phyloP scores from a whole-genome alignment of 257 asterid genomes.

The Salvia miltiorrhiza region DNA sequence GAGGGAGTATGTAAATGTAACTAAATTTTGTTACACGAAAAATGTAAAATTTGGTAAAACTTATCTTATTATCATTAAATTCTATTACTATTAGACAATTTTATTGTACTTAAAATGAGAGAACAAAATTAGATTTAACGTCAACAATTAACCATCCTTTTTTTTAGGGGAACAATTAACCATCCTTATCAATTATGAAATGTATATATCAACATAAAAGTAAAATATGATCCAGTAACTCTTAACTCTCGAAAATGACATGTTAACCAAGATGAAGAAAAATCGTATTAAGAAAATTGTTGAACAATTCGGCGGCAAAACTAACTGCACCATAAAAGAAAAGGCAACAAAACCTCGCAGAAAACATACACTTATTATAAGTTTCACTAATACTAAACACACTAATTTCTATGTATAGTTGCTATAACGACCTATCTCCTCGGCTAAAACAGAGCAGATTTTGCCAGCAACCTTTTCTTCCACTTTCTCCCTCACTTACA shows the following conservation, averaged over 20 bases:
- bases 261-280: neutral
- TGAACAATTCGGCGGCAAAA: neutral
- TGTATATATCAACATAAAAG: too few species aligned
- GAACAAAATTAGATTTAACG: too few species aligned
- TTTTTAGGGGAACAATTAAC: too few species aligned
- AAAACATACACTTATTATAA: constrained; percentile 2
- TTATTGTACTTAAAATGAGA: too few species aligned
- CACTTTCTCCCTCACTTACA: constrained; percentile 12
- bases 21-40: too few species aligned
- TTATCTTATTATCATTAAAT: too few species aligned
- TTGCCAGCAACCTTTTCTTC: constrained; percentile 23
- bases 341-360: neutral
- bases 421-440: constrained; percentile 32
- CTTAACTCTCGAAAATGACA: neutral
- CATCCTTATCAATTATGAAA: too few species aligned
- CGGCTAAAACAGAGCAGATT: constrained; percentile 46
- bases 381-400: constrained; percentile 15
- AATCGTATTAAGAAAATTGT: too few species aligned
- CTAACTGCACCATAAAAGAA: constrained; percentile 7
- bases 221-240: neutral
- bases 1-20: too few species aligned
- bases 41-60: too few species aligned
- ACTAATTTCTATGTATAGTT: constrained; percentile 24
- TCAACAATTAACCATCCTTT: too few species aligned
- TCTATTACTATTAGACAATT: too few species aligned